These are phyloP conservation scores for Plectosphaerella sp. DNA, from an alignment of 2,329 filamentous ascomycete genomes.

Conservation along the genomic window DNA sequence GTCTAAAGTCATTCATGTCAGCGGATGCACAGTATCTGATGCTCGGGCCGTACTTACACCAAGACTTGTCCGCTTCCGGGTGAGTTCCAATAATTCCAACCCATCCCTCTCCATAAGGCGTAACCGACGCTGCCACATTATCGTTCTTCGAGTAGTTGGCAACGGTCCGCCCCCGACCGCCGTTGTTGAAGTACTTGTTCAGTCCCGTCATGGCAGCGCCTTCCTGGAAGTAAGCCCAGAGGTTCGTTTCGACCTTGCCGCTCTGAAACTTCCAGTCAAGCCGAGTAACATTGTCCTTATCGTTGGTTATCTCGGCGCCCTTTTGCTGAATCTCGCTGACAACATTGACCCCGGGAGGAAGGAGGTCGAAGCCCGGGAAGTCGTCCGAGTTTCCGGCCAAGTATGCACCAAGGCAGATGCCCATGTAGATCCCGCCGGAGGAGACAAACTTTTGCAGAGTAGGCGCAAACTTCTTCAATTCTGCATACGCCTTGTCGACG, in stretches of 20 bases:
- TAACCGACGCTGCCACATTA: constrained; percentile 17
- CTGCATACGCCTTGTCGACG: neutral
- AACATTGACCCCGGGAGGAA: constrained; percentile 8
- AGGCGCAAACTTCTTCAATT: neutral
- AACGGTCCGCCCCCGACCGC: constrained; percentile 6
- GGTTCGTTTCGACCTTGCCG: constrained; percentile 5
- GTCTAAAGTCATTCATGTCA: constrained; percentile 1
- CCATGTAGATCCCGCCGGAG: constrained; percentile 17
- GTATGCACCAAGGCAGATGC: constrained; percentile 21
- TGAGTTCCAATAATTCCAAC: constrained; percentile 19
- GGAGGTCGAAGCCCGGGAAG: constrained; percentile 14
- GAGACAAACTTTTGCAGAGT: constrained; percentile 14
- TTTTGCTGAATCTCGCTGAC: constrained; percentile 7
- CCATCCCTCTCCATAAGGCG: constrained; percentile 15
- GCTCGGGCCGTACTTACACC: constrained; percentile 14
- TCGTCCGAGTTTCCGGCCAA: constrained; percentile 13
- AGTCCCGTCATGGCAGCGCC: constrained; percentile 15
- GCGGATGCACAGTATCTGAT: neutral
- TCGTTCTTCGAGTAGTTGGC: constrained; percentile 16
- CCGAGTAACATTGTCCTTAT: constrained; percentile 15
- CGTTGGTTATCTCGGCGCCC: constrained; percentile 12
- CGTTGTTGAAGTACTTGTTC: neutral
- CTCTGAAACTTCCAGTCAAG: constrained; percentile 17
- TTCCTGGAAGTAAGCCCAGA: constrained; percentile 21
- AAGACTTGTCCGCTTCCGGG: constrained; percentile 16